Evolutionary conservation across 2,329 filamentous ascomycete genomes (phyloP).

Genomic region (Epicoccum nigrum): DNA sequence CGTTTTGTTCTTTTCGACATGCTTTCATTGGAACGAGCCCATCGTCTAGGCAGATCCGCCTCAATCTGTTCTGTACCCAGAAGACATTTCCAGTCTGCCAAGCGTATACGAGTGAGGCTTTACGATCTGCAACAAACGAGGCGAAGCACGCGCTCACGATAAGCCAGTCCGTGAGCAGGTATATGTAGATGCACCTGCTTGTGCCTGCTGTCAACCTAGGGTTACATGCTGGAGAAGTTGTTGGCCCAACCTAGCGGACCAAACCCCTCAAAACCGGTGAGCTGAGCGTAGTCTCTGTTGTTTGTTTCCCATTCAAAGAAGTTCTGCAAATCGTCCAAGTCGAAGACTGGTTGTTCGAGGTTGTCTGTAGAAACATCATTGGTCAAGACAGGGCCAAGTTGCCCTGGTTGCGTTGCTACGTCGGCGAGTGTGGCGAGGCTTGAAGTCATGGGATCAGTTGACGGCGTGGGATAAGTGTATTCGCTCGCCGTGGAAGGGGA

Average conservation of each 20-base stretch:
- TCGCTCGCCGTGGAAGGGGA: conserved; percentile 17
- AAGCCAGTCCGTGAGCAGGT: too few species aligned
- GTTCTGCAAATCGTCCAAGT: conserved; percentile 41
- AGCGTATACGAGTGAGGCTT: too few species aligned
- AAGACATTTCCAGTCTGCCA: too few species aligned
- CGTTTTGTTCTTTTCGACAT: too few species aligned
- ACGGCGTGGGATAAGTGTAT: conserved; percentile 20
- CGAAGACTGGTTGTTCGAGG: conserved; percentile 38
- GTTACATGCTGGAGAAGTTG: conserved; percentile 35
- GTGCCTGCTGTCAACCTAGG: too few species aligned
- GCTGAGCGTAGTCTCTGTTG: conserved; percentile 32
- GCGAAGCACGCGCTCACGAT: too few species aligned
- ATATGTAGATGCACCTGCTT: too few species aligned
- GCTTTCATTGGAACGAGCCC: too few species aligned
- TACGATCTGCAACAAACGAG: too few species aligned
- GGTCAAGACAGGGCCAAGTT: conserved; percentile 20
- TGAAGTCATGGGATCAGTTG: conserved; percentile 6
- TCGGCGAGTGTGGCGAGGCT: conserved; percentile 18
- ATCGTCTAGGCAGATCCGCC: too few species aligned
- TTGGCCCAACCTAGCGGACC: conserved; percentile 40
- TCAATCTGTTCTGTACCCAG: too few species aligned
- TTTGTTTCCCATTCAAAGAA: conserved; percentile 42
- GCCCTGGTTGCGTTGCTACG: conserved; percentile 17
- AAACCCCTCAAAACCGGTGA: conserved; percentile 38
- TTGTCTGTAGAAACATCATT: conserved; percentile 16